Conservation (phyloP, 768 basidiomycete genomes). For the Coprinopsis sp. region DNA sequence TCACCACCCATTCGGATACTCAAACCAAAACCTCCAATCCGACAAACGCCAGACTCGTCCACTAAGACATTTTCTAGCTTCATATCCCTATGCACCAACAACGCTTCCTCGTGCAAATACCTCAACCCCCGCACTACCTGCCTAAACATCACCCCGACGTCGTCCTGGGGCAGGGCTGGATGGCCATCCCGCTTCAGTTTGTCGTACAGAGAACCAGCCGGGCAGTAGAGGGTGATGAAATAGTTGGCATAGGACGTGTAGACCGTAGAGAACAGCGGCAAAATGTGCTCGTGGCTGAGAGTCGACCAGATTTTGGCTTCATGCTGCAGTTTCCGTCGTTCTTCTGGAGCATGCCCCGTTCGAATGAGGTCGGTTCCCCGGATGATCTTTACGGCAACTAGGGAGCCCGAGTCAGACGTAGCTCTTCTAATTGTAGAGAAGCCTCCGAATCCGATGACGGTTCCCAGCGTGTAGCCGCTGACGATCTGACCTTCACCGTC, state of each 20-base stretch:
- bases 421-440: constrained; percentile 79
- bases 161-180: constrained; percentile 69
- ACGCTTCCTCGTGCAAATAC: constrained; percentile 75
- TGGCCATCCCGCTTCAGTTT: constrained; percentile 68
- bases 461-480: constrained; percentile 71
- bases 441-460: constrained; percentile 72
- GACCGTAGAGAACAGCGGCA: constrained; percentile 70
- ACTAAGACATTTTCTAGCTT: constrained; percentile 97
- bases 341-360: constrained; percentile 42
- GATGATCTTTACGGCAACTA: constrained; percentile 84
- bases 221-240: constrained; percentile 80
- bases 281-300: constrained; percentile 79
- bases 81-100: constrained; percentile 87
- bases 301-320: constrained; percentile 73
- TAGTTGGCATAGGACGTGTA: constrained; percentile 64
- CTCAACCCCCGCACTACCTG: constrained; percentile 80
- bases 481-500: constrained; percentile 68
- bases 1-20: constrained; percentile 58
- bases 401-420: constrained; percentile 53
- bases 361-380: constrained; percentile 52
- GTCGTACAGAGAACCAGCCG: constrained; percentile 80
- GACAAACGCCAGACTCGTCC: constrained; percentile 83
- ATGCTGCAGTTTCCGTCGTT: constrained; percentile 56
- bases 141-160: constrained; percentile 79
- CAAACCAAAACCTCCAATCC: constrained; percentile 83